These are phyloP conservation scores for Leucoagaricus sp. DNA, from an alignment of 1,284 basidiomycete species.

Conservation along the genomic window DNA sequence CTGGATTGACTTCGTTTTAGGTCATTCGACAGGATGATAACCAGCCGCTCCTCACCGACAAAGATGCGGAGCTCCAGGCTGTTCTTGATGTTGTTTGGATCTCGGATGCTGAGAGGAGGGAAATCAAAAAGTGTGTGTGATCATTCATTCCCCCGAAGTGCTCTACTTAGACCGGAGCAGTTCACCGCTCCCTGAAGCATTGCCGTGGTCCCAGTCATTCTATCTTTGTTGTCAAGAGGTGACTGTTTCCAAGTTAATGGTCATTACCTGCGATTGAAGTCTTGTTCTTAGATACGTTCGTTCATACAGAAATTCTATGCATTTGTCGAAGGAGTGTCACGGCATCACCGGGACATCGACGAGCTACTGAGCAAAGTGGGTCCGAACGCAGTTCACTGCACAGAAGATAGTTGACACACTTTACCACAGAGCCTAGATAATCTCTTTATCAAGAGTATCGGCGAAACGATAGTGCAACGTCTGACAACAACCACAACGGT, in stretches of 20 bases:
- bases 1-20: conserved; percentile 38
- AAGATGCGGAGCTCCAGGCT: conserved; percentile 69
- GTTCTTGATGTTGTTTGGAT: conserved; percentile 90
- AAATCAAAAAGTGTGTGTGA: conserved; percentile 58
- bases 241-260: conserved; percentile 14
- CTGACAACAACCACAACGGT: conserved; percentile 78
- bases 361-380: conserved; percentile 85
- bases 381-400: not conserved
- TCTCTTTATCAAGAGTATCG: conserved; percentile 82
- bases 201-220: conserved; percentile 97
- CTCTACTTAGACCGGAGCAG: conserved; percentile 40
- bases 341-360: conserved; percentile 91
- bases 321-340: conserved; percentile 92
- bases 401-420: not conserved
- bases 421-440: conserved; percentile 78
- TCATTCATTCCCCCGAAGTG: not conserved
- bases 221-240: conserved; percentile 94
- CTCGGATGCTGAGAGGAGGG: conserved; percentile 63
- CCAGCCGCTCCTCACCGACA: conserved; percentile 86
- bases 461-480: conserved; percentile 73
- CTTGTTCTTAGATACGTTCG: conserved; percentile 68
- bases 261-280: not conserved
- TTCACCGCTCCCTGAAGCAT: conserved; percentile 67
- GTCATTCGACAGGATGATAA: conserved; percentile 90
- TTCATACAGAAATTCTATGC: conserved; percentile 97